Conservation (phyloP, 2,329 filamentous ascomycete genomes). For the Pseudocercospora macadamiae region DNA sequence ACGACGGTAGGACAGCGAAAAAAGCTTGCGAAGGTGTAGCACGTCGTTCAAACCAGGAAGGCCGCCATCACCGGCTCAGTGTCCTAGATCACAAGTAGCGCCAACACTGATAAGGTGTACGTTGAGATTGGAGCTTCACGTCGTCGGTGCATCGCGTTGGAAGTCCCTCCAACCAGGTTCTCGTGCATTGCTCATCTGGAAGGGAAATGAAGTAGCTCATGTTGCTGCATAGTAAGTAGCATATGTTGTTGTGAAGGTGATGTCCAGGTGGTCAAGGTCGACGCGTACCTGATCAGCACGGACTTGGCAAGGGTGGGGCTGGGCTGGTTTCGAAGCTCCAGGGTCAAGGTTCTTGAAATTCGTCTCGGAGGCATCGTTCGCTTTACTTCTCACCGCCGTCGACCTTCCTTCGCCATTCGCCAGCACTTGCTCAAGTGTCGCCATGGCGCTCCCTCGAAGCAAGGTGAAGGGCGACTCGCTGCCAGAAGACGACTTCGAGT, state of each 20-base stretch:
- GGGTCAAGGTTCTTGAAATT: neutral
- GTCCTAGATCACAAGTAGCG: too few relatives aligned
- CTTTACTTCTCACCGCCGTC: neutral
- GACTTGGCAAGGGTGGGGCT: too few relatives aligned
- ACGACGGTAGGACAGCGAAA: too few relatives aligned
- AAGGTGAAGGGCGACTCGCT: slow-evolving; percentile 27
- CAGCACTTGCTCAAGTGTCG: neutral
- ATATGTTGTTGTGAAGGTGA: neutral
- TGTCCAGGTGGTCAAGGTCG: neutral
- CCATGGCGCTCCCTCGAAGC: slow-evolving; percentile 10
- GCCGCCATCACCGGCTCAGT: too few relatives aligned
- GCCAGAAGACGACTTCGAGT: slow-evolving; percentile 64
- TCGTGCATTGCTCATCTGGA: too few relatives aligned
- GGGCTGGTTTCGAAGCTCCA: neutral
- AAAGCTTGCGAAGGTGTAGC: too few relatives aligned
- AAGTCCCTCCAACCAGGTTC: too few relatives aligned
- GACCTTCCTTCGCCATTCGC: neutral
- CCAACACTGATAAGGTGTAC: too few relatives aligned
- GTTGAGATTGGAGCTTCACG: too few relatives aligned
- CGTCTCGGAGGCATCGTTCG: neutral
- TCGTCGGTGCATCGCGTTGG: too few relatives aligned
- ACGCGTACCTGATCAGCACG: slow-evolving; percentile 2
- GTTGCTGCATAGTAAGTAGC: neutral
- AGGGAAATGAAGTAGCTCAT: too few relatives aligned
- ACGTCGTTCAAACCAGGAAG: too few relatives aligned